A percentile compares a stretch with the other conserved stretches of the same genome.
These are phyloP conservation scores for Hyparrhenia diplandra DNA, from an alignment of 176 grass and related monocot genomes.

Conservation along the genomic window DNA sequence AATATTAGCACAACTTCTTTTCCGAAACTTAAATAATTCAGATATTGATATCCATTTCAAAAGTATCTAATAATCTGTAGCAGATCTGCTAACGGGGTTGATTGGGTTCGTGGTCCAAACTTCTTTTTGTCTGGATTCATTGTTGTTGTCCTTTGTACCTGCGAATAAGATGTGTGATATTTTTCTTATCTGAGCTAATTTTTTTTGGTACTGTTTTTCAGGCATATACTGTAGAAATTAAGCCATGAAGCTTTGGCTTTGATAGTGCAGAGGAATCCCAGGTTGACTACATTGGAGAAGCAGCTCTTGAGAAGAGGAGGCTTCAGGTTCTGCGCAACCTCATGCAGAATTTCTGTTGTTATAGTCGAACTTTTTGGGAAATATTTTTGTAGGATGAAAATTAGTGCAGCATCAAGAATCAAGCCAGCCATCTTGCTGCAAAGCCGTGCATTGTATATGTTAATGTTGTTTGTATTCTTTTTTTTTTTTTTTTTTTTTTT, in stretches of 20 bases:
- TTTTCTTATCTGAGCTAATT: not conserved
- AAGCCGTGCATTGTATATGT: conserved; percentile 27
- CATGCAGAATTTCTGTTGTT: not conserved
- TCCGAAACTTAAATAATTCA: no score
- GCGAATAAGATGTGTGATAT: not conserved
- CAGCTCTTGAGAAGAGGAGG: not conserved
- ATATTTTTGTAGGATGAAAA: conserved; percentile 38
- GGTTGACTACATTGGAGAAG: conserved; percentile 5
- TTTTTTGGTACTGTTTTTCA: conserved; percentile 11
- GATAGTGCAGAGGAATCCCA: conserved; percentile 16
- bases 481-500: no score
- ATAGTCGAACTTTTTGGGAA: not conserved
- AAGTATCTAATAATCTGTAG: not conserved
- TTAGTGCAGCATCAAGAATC: conserved; percentile 1
- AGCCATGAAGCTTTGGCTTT: conserved; percentile 32
- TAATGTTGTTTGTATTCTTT: conserved; percentile 29
- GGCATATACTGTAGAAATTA: conserved; percentile 45
- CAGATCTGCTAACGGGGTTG: not conserved
- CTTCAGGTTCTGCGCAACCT: conserved; percentile 9
- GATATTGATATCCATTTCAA: not conserved
- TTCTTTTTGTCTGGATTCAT: not conserved
- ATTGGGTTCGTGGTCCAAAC: not conserved
- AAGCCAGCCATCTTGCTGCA: not conserved
- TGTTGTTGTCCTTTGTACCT: not conserved
- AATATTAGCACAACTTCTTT: not conserved